These are phyloP conservation scores for Dactylis glomerata DNA, from an alignment of 176 grass and related monocot genomes.

Conservation along the genomic window DNA sequence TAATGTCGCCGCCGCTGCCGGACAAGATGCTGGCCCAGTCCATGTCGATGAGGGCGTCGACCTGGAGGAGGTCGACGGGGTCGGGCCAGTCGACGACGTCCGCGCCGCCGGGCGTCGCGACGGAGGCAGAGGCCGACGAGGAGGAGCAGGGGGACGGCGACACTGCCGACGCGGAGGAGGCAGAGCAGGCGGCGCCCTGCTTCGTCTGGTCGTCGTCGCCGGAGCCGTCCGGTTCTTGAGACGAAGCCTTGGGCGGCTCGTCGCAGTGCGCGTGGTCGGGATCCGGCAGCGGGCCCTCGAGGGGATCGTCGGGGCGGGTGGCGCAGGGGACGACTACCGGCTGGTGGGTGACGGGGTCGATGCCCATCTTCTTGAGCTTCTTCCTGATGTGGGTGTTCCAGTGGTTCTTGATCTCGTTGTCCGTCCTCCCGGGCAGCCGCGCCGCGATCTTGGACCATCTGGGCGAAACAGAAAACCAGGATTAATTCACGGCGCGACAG, in stretches of 20 bases:
- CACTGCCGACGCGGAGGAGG: not conserved
- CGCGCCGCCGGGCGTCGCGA: slow-evolving; percentile 3
- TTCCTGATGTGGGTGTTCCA: slow-evolving; percentile 99
- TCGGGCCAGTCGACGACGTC: slow-evolving; percentile 51
- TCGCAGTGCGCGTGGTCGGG: not conserved
- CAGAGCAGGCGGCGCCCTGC: not conserved
- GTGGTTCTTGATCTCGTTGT: slow-evolving; percentile 99
- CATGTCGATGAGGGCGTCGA: slow-evolving; percentile 60
- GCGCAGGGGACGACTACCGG: not conserved
- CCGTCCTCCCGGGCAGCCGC: slow-evolving; percentile 79
- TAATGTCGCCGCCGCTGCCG: slow-evolving; percentile 20
- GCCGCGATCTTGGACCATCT: slow-evolving; percentile 98
- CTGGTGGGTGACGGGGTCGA: slow-evolving; percentile 72
- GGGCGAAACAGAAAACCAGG: not conserved
- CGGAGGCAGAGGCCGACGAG: slow-evolving; percentile 35
- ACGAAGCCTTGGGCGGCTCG: not conserved
- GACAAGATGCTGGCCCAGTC: slow-evolving; percentile 50
- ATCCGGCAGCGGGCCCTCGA: not conserved
- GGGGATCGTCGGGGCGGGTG: not conserved
- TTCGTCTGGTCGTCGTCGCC: not conserved
- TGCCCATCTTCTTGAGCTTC: slow-evolving; percentile 88
- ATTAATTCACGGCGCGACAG: not conserved
- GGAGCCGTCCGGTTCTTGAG: not conserved
- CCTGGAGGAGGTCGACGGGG: slow-evolving; percentile 47
- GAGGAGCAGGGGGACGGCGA: slow-evolving; percentile 31